Percentiles rank a stretch among this genome's conserved stretches.
Conservation (phyloP, 768 basidiomycete genomes). For the Tylopilus felleus region DNA sequence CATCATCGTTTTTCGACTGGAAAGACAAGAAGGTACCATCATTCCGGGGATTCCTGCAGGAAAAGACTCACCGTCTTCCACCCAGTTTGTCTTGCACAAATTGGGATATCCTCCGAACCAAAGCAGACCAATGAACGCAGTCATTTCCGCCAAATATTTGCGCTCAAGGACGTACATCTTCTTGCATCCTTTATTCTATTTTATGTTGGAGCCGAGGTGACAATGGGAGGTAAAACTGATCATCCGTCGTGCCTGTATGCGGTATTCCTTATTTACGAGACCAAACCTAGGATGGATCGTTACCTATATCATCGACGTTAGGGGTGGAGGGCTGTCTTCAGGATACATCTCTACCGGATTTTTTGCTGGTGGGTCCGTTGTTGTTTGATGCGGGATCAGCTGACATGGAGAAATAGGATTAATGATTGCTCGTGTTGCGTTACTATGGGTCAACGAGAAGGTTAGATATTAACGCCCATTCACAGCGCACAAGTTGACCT, state of each 20-base stretch:
- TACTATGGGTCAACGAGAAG: conserved; percentile 24
- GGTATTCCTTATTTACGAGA: background rate
- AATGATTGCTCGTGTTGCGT: conserved; percentile 29
- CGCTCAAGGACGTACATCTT: conserved; percentile 40
- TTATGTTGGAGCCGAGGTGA: conserved; percentile 44
- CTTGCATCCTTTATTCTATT: conserved; percentile 44
- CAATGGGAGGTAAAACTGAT: conserved; percentile 36
- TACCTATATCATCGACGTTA: conserved; percentile 46
- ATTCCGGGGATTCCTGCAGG: background rate
- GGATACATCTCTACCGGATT: conserved; percentile 40
- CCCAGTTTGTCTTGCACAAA: background rate
- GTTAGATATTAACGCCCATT: background rate
- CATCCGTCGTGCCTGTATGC: background rate
- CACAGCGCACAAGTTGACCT: background rate
- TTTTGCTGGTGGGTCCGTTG: background rate
- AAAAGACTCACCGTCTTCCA: background rate
- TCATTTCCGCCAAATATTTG: conserved; percentile 46
- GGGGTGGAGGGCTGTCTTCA: conserved; percentile 42
- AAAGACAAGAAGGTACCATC: conserved; percentile 25
- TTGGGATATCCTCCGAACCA: conserved; percentile 25
- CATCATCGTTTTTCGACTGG: conserved; percentile 47
- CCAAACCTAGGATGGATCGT: conserved; percentile 58
- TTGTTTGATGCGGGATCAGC: background rate
- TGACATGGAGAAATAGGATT: conserved; percentile 15
- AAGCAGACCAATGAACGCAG: conserved; percentile 24